A percentile compares a stretch with the other conserved stretches of the same genome.
phyloP scores from a whole-genome alignment of 169 alveolate genomes.

The Cryptosporidium tyzzeri region DNA sequence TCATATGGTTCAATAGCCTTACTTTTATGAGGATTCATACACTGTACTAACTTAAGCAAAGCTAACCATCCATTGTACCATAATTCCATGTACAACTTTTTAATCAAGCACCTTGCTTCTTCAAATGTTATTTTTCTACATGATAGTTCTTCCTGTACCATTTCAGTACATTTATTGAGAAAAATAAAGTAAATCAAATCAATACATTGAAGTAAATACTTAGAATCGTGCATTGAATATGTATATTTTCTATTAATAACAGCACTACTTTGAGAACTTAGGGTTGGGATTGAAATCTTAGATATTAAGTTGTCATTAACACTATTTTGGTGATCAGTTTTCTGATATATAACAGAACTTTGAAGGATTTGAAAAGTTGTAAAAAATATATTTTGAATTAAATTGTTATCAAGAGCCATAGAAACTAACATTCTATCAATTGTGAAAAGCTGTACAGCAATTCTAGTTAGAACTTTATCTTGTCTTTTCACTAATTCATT shows the following conservation, averaged over 20 bases:
- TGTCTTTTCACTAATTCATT: conserved; percentile 48
- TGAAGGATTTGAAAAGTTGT: conserved; percentile 58
- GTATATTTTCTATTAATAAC: conserved; percentile 33
- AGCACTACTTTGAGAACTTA: conserved; percentile 7
- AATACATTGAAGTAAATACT: conserved; percentile 32
- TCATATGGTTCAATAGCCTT: background rate
- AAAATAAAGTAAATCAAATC: conserved; percentile 33
- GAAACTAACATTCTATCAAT: conserved; percentile 42
- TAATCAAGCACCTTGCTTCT: background rate
- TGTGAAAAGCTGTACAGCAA: conserved; percentile 69
- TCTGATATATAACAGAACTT: background rate
- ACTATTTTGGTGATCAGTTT: background rate
- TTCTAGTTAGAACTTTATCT: conserved; percentile 61
- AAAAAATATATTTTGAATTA: conserved; percentile 30
- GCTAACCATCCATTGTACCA: conserved; percentile 68
- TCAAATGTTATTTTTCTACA: background rate
- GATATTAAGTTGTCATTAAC: background rate
- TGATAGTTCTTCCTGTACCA: conserved; percentile 9
- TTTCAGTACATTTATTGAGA: conserved; percentile 12
- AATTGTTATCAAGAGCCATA: conserved; percentile 36
- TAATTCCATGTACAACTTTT: conserved; percentile 21
- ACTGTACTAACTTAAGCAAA: conserved; percentile 28
- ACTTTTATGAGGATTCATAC: conserved; percentile 40
- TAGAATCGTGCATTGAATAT: conserved; percentile 65
- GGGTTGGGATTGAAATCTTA: background rate